Base-by-base conservation (phyloP, 2,329 filamentous ascomycete species). In the Fusarium sp. region DNA sequence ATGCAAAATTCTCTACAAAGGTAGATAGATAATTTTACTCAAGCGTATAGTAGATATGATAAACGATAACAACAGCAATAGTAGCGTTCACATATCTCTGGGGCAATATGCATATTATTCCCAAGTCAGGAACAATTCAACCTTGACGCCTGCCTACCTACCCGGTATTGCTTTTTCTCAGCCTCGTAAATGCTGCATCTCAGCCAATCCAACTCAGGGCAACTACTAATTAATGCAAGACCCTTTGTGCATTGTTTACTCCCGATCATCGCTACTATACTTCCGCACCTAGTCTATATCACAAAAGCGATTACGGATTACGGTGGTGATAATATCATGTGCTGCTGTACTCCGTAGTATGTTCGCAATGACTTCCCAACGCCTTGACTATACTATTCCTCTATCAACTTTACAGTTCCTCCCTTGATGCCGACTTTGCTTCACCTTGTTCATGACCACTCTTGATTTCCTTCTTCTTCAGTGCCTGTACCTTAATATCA, bases 401-500 rank as follows among this genome's bases (percentile, higher is more conserved):
- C 13, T 32, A 39, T 13, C 14, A 25, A 48, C 19, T 32, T 41
- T 56, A 76, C 45, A 76, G 56, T 59, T 76, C 75, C 33, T 74
- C 74, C 49, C 71, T 75, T 5, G 58, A 52, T 14, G 53, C 65
- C 10, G 56, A 51, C 50, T 64, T 56, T 30, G 45, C 39, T 17
- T 54, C 23, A 22, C 51, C 46, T 23, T 68, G 43, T n/a, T 25
- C 60, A 23, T 61, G 59, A 9, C 40, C 54, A 32, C 44, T 49
- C 41, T 65, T 54, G 14, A 27, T 40, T 10, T 49, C 63, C 63
- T 77, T 78, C 3, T 65, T 54, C 68, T 75, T 74, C 14, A 82
- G 62, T 4, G 75, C 74, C 60, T 78, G 72, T 9, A 76, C 78
- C 69, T 74, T 77, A 55, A 82, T 72, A 8, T 75, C 73, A 46